A percentile compares a stretch with the other conserved stretches of the same genome.
Evolutionary conservation across 352 stramenopile species (phyloP).

Genomic region (Phytophthora citrophthora): DNA sequence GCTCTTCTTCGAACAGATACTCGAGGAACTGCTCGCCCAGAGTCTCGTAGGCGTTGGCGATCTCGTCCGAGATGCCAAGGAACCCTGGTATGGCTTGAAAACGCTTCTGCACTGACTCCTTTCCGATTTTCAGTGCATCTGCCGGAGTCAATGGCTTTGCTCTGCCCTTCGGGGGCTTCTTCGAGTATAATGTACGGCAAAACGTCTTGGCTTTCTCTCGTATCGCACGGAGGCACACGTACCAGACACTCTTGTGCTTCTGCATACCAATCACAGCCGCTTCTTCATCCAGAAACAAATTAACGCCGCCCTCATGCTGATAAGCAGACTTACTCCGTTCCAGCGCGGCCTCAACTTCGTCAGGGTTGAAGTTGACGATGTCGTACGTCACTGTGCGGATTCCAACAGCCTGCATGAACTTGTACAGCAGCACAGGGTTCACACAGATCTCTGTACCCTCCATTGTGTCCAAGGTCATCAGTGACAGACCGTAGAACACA

Average conservation of each 20-base stretch:
- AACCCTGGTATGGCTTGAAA: conserved; percentile 65
- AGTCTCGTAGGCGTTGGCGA: conserved; percentile 44
- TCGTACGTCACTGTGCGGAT: conserved; percentile 69
- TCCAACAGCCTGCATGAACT: conserved; percentile 56
- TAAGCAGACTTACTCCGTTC: conserved; percentile 55
- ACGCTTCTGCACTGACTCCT: conserved; percentile 49
- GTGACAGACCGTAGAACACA: conserved; percentile 80
- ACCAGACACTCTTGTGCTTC: conserved; percentile 88
- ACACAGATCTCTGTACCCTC: conserved; percentile 71
- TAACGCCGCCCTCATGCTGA: conserved; percentile 75
- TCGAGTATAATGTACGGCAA: conserved; percentile 43
- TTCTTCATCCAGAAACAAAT: conserved; percentile 69
- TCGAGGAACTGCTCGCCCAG: conserved; percentile 72
- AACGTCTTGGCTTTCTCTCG: conserved; percentile 83
- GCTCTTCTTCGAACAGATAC: conserved; percentile 55
- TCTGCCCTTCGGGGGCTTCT: conserved; percentile 28
- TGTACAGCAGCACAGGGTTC: conserved; percentile 77
- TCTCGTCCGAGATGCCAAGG: conserved; percentile 51
- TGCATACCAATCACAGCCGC: conserved; percentile 82
- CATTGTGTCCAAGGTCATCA: conserved; percentile 48
- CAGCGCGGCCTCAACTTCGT: conserved; percentile 41
- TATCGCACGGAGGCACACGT: conserved; percentile 87
- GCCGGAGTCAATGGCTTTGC: conserved; percentile 19
- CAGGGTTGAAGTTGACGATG: conserved; percentile 49
- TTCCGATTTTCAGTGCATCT: conserved; percentile 28